Base-by-base conservation (phyloP, 768 basidiomycete species). In the Hericium coralloides region DNA sequence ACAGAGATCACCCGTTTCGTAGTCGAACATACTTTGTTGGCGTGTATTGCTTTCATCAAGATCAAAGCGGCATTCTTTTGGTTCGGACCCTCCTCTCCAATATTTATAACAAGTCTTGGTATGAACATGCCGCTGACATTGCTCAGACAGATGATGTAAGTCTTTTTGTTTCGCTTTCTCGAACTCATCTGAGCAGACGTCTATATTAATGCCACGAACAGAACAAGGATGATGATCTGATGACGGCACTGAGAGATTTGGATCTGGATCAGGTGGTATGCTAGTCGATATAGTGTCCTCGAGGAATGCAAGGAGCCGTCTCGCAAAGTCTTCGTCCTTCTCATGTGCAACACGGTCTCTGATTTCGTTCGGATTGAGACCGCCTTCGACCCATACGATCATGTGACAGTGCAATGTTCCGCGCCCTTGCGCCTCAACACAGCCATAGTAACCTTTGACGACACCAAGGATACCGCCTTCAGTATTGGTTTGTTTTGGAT, bases 321-420 rank as follows among this genome's bases (percentile, higher is more conserved):
- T 8, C 15, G 51, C 20, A 56, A 72, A 73, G 0, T 49, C 58
- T 2, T 36, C 23, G 22, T 69, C 67, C 0, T 3, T 12, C 47
- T n/a, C n/a, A n/a, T n/a, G n/a, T n/a, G 22, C 12, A 20, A 15
- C 14, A 12, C 22, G 15, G 15, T 15, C 4, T 20, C 22, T 49
- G 17, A 49, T 15, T 20, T 49, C 47, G 7, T 15, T 23, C 3
- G 47, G 4, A 20, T 49, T 49, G 2, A 49, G 47, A 20, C 47
- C 20, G 12, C 71, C 38, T 71, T 67, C 0, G 3, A 76, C 3
- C 74, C 74, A 76, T 2, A 76, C 55, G 0, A 76, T 9, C 67
- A 76, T 68, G 59, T 76, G 76, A 55, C 72, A 71, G 53, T 76
- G 75, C 0, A 76, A 49, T 0, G 73, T 64, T 0, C 76, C 74